These are phyloP conservation scores for Backusella circina DNA, from an alignment of 192 early-diverging fungal genomes.

Conservation along the genomic window DNA sequence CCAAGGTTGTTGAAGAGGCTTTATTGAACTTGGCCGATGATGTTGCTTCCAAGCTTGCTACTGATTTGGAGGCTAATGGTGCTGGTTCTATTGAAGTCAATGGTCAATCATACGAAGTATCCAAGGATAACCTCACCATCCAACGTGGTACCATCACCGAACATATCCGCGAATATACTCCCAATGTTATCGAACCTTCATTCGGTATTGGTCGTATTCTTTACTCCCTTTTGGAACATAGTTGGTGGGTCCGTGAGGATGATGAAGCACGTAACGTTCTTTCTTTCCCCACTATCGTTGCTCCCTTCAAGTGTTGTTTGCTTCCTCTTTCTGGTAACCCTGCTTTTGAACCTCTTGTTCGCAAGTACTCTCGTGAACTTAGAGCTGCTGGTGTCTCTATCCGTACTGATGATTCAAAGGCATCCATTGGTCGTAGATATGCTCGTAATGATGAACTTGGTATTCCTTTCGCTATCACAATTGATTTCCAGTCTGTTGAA, in stretches of 20 bases:
- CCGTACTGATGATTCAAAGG: slow-evolving; percentile 84
- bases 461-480: slow-evolving; percentile 94
- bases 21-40: slow-evolving; percentile 55
- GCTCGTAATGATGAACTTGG: slow-evolving; percentile 98
- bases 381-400: slow-evolving; percentile 75
- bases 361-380: slow-evolving; percentile 61
- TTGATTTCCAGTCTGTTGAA: slow-evolving; percentile 97
- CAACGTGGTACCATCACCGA: slow-evolving; percentile 36
- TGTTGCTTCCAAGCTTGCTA: slow-evolving; percentile 56
- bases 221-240: slow-evolving; percentile 94
- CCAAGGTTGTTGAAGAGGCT: slow-evolving; percentile 82
- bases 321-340: slow-evolving; percentile 81
- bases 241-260: slow-evolving; percentile 83
- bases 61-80: slow-evolving; percentile 48
- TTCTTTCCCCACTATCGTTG: slow-evolving; percentile 87
- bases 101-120: slow-evolving; percentile 61
- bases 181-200: slow-evolving; percentile 99
- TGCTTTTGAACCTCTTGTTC: slow-evolving; percentile 71
- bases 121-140: slow-evolving; percentile 38
- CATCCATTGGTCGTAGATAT: slow-evolving; percentile 93
- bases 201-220: slow-evolving; percentile 99
- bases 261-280: slow-evolving; percentile 90
- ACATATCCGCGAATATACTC: slow-evolving; percentile 86
- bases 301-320: slow-evolving; percentile 93
- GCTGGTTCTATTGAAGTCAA: slow-evolving; percentile 53